phyloP scores from a whole-genome alignment of 345 rosid species.

The Anacardium occidentale region DNA sequence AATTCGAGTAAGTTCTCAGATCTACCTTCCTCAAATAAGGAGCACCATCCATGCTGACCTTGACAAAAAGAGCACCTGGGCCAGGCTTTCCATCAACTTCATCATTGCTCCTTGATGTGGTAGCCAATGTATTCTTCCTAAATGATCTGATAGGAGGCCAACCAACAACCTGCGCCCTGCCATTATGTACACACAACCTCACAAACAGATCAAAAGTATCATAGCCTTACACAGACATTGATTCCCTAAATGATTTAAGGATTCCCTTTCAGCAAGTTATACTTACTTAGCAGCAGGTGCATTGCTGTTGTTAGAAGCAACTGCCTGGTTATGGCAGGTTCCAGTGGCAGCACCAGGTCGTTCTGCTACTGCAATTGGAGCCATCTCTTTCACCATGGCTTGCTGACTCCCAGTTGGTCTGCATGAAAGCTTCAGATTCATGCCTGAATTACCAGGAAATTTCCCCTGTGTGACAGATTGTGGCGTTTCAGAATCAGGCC shows the following conservation, averaged over 20 bases:
- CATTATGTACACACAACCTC: conserved; percentile 18
- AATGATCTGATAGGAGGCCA: conserved; percentile 92
- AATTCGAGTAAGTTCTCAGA: conserved; percentile 63
- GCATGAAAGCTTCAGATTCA: conserved; percentile 46
- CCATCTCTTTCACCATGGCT: conserved; percentile 41
- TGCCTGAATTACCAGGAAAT: conserved; percentile 43
- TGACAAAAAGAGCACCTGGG: conserved; percentile 66
- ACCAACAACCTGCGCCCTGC: conserved; percentile 90
- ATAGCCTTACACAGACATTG: background rate
- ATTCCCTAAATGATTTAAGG: background rate
- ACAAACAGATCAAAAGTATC: background rate
- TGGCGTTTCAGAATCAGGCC: conserved; percentile 39
- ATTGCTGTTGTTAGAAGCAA: conserved; percentile 43
- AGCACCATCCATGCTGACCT: conserved; percentile 98
- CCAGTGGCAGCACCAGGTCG: conserved; percentile 24
- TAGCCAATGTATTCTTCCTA: conserved; percentile 72
- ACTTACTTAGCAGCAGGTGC: conserved; percentile 83
- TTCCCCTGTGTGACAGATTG: conserved; percentile 42
- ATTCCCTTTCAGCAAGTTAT: background rate
- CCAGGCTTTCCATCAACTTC: conserved; percentile 90
- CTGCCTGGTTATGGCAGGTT: conserved; percentile 29
- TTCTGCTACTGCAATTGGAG: conserved; percentile 41
- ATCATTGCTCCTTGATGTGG: conserved; percentile 67
- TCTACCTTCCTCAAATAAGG: conserved; percentile 91
- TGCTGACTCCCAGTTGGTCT: conserved; percentile 41